A percentile compares a stretch with the other conserved stretches of the same genome.
Conservation (phyloP, 192 early-diverging fungal species). For the Diversispora epigaea region DNA sequence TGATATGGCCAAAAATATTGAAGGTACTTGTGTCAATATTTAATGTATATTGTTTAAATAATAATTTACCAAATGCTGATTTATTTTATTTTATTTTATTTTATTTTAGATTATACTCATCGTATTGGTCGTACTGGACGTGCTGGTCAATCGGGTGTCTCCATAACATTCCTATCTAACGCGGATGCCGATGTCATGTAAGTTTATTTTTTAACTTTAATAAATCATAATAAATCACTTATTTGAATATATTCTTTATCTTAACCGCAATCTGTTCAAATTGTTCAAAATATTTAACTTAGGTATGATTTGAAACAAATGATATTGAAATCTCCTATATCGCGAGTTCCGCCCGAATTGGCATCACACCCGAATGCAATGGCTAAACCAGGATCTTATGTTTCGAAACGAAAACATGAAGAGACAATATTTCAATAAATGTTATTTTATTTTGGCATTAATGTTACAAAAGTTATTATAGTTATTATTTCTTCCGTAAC, state of each 20-base stretch:
- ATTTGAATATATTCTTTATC: not conserved
- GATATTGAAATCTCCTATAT: constrained; percentile 72
- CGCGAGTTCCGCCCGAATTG: constrained; percentile 81
- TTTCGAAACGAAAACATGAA: constrained; percentile 54
- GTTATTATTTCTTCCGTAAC: too few species aligned
- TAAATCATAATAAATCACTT: not conserved
- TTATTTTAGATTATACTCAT: constrained; percentile 85
- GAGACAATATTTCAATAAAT: constrained; percentile 49
- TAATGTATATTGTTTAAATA: constrained; percentile 20
- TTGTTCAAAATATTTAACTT: not conserved
- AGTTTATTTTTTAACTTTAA: constrained; percentile 46
- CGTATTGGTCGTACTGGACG: constrained; percentile 98
- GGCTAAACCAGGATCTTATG: constrained; percentile 66
- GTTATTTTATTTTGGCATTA: not conserved
- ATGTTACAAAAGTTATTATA: too few species aligned
- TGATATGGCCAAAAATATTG: constrained; percentile 98
- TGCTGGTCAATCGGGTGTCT: constrained; percentile 88
- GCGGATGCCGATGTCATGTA: constrained; percentile 88
- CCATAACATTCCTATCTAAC: constrained; percentile 83
- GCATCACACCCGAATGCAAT: constrained; percentile 82
- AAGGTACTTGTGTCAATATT: constrained; percentile 52
- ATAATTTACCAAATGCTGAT: not conserved
- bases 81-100: not conserved
- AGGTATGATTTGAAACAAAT: constrained; percentile 72
- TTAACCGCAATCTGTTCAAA: too few species aligned